Base-by-base conservation (phyloP, 1,139 yeast species). In the Nakaseomyces glabratus region DNA sequence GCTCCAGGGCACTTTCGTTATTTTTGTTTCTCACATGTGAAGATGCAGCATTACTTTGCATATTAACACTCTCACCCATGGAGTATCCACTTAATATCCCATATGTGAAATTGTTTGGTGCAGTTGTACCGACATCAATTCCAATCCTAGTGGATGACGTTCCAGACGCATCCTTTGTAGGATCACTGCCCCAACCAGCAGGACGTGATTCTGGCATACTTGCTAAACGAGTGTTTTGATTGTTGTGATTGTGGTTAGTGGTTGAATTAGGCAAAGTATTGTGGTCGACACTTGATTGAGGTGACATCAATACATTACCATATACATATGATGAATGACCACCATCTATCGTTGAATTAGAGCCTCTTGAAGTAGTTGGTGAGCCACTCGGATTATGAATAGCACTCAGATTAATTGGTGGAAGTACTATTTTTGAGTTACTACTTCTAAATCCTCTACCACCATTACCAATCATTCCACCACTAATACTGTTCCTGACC, bases 321-420 rank as follows among this genome's bases (percentile, higher is more conserved):
- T 26, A 26, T 17, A 21, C 18, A 26, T 26, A 26, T 10, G 30
- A 26, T n/a, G 17, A 21, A 8, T 26, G 21, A 11, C 30, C 18
- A 14, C 30, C 18, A 17, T 26, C 30, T 11, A 26, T 17, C 2
- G 21, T n/a, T 4, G 30, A 24, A 5, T n/a, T 24, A 4, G 28
- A 24, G 4, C 20, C 9, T 13, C 28, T 11, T 7, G 15, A 20
- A 10, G 15, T n/a, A n/a, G 9, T 26, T n/a, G 20, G 21, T n/a
- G n/a, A n/a, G 5, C 21, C 21, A 7, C 7, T 19, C 7, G 30
- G 30, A 4, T 17, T 21, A n/a, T 14, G 30, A 4, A 26, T 26
- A 11, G 30, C 30, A 26, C 15, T 26, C 21, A 26, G 12, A 26
- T 26, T 26, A 4, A 26, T 26, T 9, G 30, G 30, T 26, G 30